Evolutionary conservation across 495 filamentous ascomycete species (phyloP), one percentile per base, ranked within the genome.

Genomic region (Xylaria sp.): DNA sequence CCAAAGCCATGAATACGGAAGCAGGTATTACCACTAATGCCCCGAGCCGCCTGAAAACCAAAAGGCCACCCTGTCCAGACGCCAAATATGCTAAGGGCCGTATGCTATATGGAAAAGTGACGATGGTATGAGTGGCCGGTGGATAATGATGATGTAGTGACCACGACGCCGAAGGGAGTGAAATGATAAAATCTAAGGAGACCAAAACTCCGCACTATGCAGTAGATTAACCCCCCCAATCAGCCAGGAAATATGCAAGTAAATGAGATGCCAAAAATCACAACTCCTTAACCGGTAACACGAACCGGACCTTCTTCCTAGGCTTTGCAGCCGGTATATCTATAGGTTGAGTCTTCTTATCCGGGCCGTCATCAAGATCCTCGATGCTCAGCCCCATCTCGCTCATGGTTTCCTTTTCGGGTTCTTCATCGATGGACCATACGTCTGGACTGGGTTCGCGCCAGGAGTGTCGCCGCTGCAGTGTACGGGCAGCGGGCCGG

Each of bases 381-480:
- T 79, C 75, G 29, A 67, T 44, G 61, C 77, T 75, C 14, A 78
- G 72, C 0, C 74, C 77, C 72, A 78, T 73, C 71, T 81, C 80
- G 50, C 78, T 83, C 68, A 79, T 76, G 6, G 77, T 70, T 69
- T 82, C 84, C 65, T 82, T 80, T 72, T 85, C 82, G 17, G 81
- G 77, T 72, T 85, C 82, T 75, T 86, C 84, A 68, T 85, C 83
- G 67, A 86, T 86, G 48, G 80, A 79, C 79, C 82, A 86, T 2
- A 86, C 84, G 62, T 86, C 84, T 19, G 84, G 84, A 66, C 84
- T 86, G 24, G 84, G 84, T 71, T 85, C 82, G 65, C 84, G 81
- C 84, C 84, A 86, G 31, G 81, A 81, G 61, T 84, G 84, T 3
- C 78, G 79, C 5, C 76, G 71, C 58, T 80, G 79, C 31, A 76